Evolutionary conservation across 768 basidiomycete genomes (phyloP), one percentile per base, ranked within the genome.

Genomic region (Suillus paluster): DNA sequence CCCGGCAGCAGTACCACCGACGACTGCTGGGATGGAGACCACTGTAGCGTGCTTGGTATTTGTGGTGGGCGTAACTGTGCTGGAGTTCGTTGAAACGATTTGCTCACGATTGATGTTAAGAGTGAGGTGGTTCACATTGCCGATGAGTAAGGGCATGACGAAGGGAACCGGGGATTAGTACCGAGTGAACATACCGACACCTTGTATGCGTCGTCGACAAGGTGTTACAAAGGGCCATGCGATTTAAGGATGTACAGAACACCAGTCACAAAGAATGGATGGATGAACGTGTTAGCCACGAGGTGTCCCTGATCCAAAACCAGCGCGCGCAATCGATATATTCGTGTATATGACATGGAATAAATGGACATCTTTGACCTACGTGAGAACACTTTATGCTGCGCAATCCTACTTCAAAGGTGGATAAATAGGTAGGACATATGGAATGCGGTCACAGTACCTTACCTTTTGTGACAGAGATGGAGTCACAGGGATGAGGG

Each of bases 21-120:
- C 82, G 63, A 87, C 82, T 12, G 83, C 80, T 12, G 69, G 80
- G 11, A 86, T 68, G 9, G 85, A 85, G 8, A 85, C 64, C 39
- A 66, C 10, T 53, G 41, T 3, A 21, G 49, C 23, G 19, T 41
- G 25, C 14, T 46, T 21, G 27, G 34, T 7, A 12, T 4, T 34
- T 52, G 33, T n/a, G 5, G 33, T 34, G n/a, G 12, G 12, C 8
- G 23, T 17, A 25, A 17, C 36, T 55, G 53, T 25, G 34, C 34
- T 54, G 10, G 36, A 39, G 17, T 25, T 23, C 15, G 52, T 23
- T 36, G 52, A 23, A 10, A 8, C 38, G 23, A 23, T 17, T 25
- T 19, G 36, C 36, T 21, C 17, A 23, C 23, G 1, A 12, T 23
- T 17, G 2, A 54, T 54, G 21, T 9, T 54, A 21, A 21, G 14